Percentiles rank a stretch among this genome's conserved stretches.
These are phyloP conservation scores for Fusarium sp. DNA, from an alignment of 2,329 filamentous ascomycete species.

Conservation along the genomic window DNA sequence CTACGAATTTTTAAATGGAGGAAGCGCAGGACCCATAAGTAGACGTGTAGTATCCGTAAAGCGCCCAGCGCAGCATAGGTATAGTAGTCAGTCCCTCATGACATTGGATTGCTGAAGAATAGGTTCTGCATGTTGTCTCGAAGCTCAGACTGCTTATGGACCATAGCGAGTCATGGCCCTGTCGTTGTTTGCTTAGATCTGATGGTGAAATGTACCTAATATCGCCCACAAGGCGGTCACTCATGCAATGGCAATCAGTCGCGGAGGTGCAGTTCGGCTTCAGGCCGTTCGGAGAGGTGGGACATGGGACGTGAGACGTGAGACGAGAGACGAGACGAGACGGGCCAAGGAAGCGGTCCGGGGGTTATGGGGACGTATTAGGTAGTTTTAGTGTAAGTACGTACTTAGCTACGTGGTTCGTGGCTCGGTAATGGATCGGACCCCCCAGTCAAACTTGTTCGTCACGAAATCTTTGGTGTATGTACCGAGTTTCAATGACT, in stretches of 20 bases:
- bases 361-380: constrained; percentile 14
- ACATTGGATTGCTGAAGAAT: not conserved
- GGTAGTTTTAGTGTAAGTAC: constrained; percentile 4
- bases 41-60: constrained; percentile 3
- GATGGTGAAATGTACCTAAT: constrained; percentile 2
- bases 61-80: not conserved
- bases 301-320: too few relatives aligned
- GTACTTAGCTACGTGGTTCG: constrained; percentile 7
- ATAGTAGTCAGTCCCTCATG: not conserved
- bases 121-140: not conserved
- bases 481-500: constrained; percentile 2
- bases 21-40: constrained; percentile 15
- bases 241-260: constrained; percentile 29
- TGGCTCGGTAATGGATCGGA: constrained; percentile 11
- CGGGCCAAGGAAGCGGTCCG: constrained; percentile 31
- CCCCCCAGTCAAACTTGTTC: constrained; percentile 1
- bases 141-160: not conserved
- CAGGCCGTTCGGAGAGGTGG: constrained; percentile 19
- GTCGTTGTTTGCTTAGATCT: constrained; percentile 6
- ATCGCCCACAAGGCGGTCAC: constrained; percentile 33
- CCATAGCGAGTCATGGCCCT: not conserved
- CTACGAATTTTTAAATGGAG: constrained; percentile 5
- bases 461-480: constrained; percentile 1
- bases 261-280: constrained; percentile 21
- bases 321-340: not conserved